phyloP scores from a whole-genome alignment of 192 early-diverging fungal species.

The Linnemannia zychae region DNA sequence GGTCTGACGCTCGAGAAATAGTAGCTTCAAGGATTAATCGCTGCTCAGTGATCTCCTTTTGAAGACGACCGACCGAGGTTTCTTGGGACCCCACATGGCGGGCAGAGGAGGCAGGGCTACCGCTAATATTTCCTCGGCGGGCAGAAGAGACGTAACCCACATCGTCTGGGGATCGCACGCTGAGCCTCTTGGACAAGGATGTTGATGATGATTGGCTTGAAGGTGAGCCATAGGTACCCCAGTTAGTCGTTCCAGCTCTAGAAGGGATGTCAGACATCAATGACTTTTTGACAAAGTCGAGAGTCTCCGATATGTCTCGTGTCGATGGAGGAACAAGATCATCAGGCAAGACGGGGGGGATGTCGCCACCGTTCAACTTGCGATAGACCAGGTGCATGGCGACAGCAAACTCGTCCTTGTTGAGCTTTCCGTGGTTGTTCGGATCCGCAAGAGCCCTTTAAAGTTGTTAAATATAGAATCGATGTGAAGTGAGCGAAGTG shows the following conservation, averaged over 20 bases:
- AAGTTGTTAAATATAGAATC: slow-evolving; percentile 9
- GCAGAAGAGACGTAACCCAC: slow-evolving; percentile 59
- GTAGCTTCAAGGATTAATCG: slow-evolving; percentile 54
- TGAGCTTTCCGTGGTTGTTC: slow-evolving; percentile 89
- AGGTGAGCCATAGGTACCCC: slow-evolving; percentile 43
- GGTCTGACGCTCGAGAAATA: slow-evolving; percentile 12
- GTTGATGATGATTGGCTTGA: slow-evolving; percentile 23
- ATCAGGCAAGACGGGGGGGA: slow-evolving; percentile 84
- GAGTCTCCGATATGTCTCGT: slow-evolving; percentile 81
- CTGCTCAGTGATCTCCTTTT: slow-evolving; percentile 59
- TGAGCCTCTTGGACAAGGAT: slow-evolving; percentile 43
- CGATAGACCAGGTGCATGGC: slow-evolving; percentile 97
- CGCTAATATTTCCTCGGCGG: slow-evolving; percentile 33
- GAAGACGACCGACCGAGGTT: slow-evolving; percentile 39
- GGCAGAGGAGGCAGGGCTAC: slow-evolving; percentile 8
- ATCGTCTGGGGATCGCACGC: slow-evolving; percentile 52
- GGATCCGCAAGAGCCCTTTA: slow-evolving; percentile 81
- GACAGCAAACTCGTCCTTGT: slow-evolving; percentile 94
- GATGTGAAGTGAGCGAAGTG: not conserved
- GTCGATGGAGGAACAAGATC: slow-evolving; percentile 91
- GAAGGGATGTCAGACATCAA: slow-evolving; percentile 71
- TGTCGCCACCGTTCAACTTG: slow-evolving; percentile 84
- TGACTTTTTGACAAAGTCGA: slow-evolving; percentile 74
- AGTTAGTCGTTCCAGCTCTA: slow-evolving; percentile 41
- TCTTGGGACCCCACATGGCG: slow-evolving; percentile 29